Conservation (phyloP, 257 asterid genomes). For the Dorcoceras hygrometricum region DNA sequence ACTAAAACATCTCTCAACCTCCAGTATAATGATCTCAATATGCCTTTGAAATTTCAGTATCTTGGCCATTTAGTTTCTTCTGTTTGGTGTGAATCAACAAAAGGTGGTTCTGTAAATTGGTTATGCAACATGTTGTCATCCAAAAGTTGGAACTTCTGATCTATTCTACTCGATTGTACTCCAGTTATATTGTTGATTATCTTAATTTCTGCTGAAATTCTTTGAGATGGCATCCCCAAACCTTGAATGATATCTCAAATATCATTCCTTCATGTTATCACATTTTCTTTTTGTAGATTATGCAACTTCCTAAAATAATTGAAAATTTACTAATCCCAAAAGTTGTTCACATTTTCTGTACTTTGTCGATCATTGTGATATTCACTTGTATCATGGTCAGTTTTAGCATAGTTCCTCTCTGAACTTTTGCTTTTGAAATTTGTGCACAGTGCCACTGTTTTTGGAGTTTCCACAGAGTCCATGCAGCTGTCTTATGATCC, state of each 20-base stretch:
- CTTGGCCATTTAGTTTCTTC: not conserved
- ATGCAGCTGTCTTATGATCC: conserved; percentile 92
- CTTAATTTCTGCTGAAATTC: not conserved
- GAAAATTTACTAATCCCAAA: not conserved
- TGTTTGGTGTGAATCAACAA: not conserved
- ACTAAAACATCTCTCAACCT: not conserved
- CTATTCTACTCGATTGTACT: not conserved
- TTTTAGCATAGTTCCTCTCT: conserved; percentile 9
- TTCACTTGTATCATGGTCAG: not conserved
- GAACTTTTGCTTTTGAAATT: conserved; percentile 28
- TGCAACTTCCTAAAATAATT: not conserved
- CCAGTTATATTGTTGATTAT: not conserved
- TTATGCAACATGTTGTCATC: not conserved
- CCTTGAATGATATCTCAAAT: not conserved
- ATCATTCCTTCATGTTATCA: not conserved
- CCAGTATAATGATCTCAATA: not conserved
- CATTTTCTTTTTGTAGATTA: not conserved
- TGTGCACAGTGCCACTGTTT: conserved; percentile 79
- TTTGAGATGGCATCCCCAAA: not conserved
- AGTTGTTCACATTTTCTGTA: not conserved
- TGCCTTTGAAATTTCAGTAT: not conserved
- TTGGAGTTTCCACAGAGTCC: conserved; percentile 97
- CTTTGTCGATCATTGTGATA: not conserved
- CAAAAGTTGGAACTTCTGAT: not conserved
- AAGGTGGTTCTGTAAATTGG: too few species aligned